Evolutionary conservation across 352 stramenopile species (phyloP), one percentile per base, ranked within the genome.

Genomic region (Globisporangium barbulae): DNA sequence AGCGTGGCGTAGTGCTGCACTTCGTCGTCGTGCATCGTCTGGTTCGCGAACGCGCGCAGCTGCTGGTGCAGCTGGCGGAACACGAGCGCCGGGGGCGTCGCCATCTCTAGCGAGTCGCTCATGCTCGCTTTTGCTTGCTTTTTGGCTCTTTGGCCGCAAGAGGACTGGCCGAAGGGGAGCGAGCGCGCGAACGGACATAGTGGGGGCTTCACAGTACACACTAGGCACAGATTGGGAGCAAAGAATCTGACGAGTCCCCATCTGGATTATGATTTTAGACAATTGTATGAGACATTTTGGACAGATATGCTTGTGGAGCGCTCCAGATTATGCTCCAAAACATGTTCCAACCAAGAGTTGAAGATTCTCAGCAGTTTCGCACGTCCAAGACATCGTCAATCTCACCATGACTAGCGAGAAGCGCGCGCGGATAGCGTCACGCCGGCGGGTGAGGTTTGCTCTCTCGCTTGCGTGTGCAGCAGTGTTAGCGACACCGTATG

Each of bases 51-150:
- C 59, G 73, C 71, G 56, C 84, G 72, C 48, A 93, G 75, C 49
- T 93, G 79, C 53, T 90, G 79, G 57, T 91, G 80, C 64, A 93
- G 74, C 75, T 81, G 75, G 52, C 83, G 79, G 74, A 87, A 91
- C 50, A 70, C 75, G 71, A 93, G 78, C 71, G 73, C 61, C 47
- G 83, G 83, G 69, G 81, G 78, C 45, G 88, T 68, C 39, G 73
- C 61, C 57, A 93, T 70, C 71, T 71, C 69, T 59, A 74, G 64
- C 64, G 69, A 45, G 35, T 70, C 64, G 47, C 59, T 62, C 56
- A 84, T 47, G 21, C 54, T 60, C 35, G 64, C 55, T 49, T 41
- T 25, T 25, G 35, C 19, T 19, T 61, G 19, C 22, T 53, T 12
- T 19, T 21, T 35, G 42, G 25, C 15, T 53, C 37, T 31, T 61